phyloP scores from a whole-genome alignment of 768 basidiomycete genomes.

The Collybia nuda region DNA sequence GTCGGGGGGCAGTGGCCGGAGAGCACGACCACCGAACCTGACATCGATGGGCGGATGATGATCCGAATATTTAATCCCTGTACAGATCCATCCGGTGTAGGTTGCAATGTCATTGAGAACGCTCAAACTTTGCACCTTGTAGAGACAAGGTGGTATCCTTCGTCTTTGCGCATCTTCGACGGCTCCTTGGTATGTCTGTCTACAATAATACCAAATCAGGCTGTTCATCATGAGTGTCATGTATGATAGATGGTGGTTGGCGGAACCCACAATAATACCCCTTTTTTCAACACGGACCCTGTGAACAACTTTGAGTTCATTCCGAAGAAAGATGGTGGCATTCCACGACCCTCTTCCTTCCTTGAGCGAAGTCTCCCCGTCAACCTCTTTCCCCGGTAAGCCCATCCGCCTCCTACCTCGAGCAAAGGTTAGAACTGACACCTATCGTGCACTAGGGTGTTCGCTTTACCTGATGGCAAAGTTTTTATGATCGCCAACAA shows the following conservation, averaged over 20 bases:
- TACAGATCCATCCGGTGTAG: constrained; percentile 19
- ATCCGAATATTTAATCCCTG: constrained; percentile 40
- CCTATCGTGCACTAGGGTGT: constrained; percentile 13
- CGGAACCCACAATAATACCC: neutral
- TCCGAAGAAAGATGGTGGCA: constrained; percentile 30
- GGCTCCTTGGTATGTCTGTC: constrained; percentile 30
- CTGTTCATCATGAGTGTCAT: constrained; percentile 17
- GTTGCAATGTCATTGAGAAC: constrained; percentile 36
- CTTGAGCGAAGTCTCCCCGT: constrained; percentile 20
- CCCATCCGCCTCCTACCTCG: neutral
- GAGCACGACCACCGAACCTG: constrained; percentile 19
- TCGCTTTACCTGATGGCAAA: constrained; percentile 39
- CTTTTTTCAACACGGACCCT: neutral
- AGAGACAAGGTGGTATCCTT: constrained; percentile 40
- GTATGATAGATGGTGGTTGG: constrained; percentile 5
- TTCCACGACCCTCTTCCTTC: constrained; percentile 23
- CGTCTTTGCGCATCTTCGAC: constrained; percentile 31
- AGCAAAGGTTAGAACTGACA: neutral
- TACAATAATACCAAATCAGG: constrained; percentile 25
- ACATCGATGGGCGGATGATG: constrained; percentile 30
- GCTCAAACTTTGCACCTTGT: constrained; percentile 30
- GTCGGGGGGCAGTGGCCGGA: constrained; percentile 28
- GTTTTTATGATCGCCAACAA: constrained; percentile 41
- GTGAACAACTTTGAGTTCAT: constrained; percentile 29
- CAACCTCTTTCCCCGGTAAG: constrained; percentile 18